These are phyloP conservation scores for Albatrellus ellisii DNA, from an alignment of 768 basidiomycete species.

Conservation along the genomic window DNA sequence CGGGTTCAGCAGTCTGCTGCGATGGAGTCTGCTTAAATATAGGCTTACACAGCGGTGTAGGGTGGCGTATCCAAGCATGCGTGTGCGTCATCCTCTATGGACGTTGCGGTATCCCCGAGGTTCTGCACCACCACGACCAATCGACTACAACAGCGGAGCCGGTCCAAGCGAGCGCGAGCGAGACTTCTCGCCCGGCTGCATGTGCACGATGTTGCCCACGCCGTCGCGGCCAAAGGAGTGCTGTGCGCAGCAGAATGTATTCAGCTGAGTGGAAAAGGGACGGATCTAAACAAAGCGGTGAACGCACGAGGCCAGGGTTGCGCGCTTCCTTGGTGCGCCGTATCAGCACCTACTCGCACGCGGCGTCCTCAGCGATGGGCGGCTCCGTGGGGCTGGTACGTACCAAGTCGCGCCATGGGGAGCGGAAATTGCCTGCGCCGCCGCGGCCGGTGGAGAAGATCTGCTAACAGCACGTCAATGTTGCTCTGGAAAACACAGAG, in stretches of 20 bases:
- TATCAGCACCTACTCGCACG: constrained; percentile 19
- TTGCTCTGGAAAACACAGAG: too few species aligned
- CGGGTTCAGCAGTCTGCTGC: too few species aligned
- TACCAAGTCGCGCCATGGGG: constrained; percentile 61
- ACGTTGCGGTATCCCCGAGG: constrained; percentile 21
- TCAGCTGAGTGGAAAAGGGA: constrained; percentile 18
- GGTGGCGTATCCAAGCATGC: constrained; percentile 27
- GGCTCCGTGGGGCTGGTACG: too few species aligned
- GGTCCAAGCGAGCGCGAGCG: constrained; percentile 38
- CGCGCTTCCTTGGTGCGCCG: constrained; percentile 11
- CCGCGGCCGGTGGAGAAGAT: constrained; percentile 58
- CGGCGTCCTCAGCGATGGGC: constrained; percentile 15
- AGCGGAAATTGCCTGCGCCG: constrained; percentile 76
- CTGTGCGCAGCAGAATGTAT: constrained; percentile 19
- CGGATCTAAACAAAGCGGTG: too few species aligned
- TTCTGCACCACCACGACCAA: constrained; percentile 22
- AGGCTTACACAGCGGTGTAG: background rate
- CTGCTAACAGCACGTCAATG: too few species aligned
- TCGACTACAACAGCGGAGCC: constrained; percentile 18
- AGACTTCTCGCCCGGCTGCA: constrained; percentile 16
- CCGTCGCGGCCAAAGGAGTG: constrained; percentile 60
- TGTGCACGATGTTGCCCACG: constrained; percentile 36
- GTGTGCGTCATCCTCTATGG: constrained; percentile 15
- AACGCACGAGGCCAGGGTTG: constrained; percentile 23
- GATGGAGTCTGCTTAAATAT: background rate